Percentiles rank a stretch among this genome's conserved stretches.
phyloP scores from a whole-genome alignment of 257 asterid species.

The Capsicum chinense region DNA sequence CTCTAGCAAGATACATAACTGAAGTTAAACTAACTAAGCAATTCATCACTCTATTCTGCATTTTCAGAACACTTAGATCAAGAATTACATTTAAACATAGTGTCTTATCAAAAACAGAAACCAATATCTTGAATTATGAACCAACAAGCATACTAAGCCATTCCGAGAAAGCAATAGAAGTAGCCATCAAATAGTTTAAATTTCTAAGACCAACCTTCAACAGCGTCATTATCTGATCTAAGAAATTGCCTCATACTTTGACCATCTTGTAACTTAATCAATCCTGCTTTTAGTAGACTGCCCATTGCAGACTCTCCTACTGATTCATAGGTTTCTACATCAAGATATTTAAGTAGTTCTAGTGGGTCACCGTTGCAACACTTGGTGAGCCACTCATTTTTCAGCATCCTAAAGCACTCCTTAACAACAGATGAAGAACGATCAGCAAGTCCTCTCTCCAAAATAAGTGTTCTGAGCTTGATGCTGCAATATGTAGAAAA shows the following conservation, averaged over 20 bases:
- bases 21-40: not conserved
- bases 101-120: not conserved
- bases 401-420: conserved; percentile 83
- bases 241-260: conserved; percentile 64
- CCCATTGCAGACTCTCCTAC: conserved; percentile 79
- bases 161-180: not conserved
- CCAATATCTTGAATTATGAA: conserved; percentile 2
- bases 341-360: conserved; percentile 79
- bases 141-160: not conserved
- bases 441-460: conserved; percentile 94
- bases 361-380: conserved; percentile 78
- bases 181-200: not conserved
- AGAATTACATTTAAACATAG: not conserved
- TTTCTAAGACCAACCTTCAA: conserved; percentile 59
- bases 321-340: conserved; percentile 94
- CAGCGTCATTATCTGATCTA: conserved; percentile 43
- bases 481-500: conserved; percentile 57
- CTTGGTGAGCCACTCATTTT: conserved; percentile 89
- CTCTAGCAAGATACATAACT: not conserved
- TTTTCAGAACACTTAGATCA: not conserved
- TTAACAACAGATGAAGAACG: conserved; percentile 75
- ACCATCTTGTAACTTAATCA: conserved; percentile 64
- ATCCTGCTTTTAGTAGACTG: conserved; percentile 68
- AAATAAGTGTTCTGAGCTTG: conserved; percentile 80
- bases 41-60: not conserved